phyloP scores from a whole-genome alignment of 83 land plant species.

The Diphasiastrum complanatum region DNA sequence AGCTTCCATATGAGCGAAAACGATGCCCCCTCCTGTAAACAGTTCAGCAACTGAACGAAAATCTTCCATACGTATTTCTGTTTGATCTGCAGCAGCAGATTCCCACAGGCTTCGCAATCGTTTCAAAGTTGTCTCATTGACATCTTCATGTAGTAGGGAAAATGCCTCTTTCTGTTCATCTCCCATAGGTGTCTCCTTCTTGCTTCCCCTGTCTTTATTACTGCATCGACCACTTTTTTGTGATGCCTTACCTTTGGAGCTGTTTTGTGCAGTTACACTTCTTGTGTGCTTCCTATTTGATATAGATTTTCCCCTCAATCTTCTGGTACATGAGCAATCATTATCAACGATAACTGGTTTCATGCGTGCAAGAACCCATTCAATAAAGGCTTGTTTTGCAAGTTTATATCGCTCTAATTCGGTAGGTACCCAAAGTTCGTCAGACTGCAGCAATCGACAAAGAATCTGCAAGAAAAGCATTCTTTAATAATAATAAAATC shows the following conservation, averaged over 20 bases:
- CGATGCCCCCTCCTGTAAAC: slow-evolving; percentile 35
- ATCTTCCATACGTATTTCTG: slow-evolving; percentile 11
- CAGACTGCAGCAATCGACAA: slow-evolving; percentile 32
- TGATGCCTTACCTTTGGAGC: slow-evolving; percentile 8
- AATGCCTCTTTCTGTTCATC: slow-evolving; percentile 10
- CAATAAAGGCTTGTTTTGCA: slow-evolving; percentile 30
- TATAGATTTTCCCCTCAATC: not conserved
- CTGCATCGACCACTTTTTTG: slow-evolving; percentile 1
- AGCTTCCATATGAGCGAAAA: slow-evolving; percentile 39
- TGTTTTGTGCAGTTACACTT: not conserved
- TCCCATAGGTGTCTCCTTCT: slow-evolving; percentile 8
- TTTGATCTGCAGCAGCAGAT: slow-evolving; percentile 16
- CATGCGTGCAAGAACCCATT: slow-evolving; percentile 35
- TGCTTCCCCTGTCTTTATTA: slow-evolving; percentile 10
- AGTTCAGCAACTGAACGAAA: slow-evolving; percentile 28
- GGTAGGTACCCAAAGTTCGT: slow-evolving; percentile 37
- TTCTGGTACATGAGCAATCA: slow-evolving; percentile 6
- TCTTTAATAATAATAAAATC: not conserved
- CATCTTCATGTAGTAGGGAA: slow-evolving; percentile 2
- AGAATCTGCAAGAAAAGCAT: slow-evolving; percentile 21
- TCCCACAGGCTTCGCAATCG: slow-evolving; percentile 36
- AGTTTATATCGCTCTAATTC: slow-evolving; percentile 36
- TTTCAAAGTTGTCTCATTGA: slow-evolving; percentile 20
- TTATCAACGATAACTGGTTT: not conserved
- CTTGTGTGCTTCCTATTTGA: not conserved